Evolutionary conservation across 1,284 basidiomycete species (phyloP), one percentile per base, ranked within the genome.

Genomic region (Cryptococcus sp.): DNA sequence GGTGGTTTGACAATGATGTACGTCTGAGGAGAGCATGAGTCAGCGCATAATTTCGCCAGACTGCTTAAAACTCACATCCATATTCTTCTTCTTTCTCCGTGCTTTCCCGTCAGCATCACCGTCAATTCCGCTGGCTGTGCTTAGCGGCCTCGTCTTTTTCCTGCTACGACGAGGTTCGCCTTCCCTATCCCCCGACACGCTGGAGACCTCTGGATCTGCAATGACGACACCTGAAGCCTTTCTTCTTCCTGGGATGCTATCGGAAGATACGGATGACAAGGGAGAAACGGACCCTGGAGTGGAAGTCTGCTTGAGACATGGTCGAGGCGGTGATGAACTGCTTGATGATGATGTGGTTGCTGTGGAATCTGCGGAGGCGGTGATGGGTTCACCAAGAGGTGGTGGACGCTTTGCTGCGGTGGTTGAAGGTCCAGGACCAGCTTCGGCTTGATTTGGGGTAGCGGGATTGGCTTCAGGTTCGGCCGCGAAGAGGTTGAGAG

Each of bases 1-100:
- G 75, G 75, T 7, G 76, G 76, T 55, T 71, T 69, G 62, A 78
- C 75, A 19, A 78, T 75, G 23, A 78, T 70, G 46, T 91, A 92
- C 0, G 88, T 90, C 90, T 93, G 70, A 3, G 25, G 15, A 15
- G 19, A 37, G 25, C 60, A 37, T 43, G 25, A 58, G 41, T 58
- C 52, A 62, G 55, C 29, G 46, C 15, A 15, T 34, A 13, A 13
- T 34, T 34, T 34, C 29, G 17, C 15, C 20, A 40, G 26, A 20
- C 25, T 16, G 13, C 52, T n/a, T 16, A 1, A 25, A 22, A 61
- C 63, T 58, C 52, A 63, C 63, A 43, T 67, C 65, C 19, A 63
- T 29, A 10, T 63, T 50, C 17, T 25, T 55, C 55, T 62, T 64
- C 49, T 43, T 56, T 37, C 43, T 58, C 50, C 50, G 52, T 8